phyloP scores from a whole-genome alignment of 2,329 filamentous ascomycete species.

The Fusarium keratoplasticum region DNA sequence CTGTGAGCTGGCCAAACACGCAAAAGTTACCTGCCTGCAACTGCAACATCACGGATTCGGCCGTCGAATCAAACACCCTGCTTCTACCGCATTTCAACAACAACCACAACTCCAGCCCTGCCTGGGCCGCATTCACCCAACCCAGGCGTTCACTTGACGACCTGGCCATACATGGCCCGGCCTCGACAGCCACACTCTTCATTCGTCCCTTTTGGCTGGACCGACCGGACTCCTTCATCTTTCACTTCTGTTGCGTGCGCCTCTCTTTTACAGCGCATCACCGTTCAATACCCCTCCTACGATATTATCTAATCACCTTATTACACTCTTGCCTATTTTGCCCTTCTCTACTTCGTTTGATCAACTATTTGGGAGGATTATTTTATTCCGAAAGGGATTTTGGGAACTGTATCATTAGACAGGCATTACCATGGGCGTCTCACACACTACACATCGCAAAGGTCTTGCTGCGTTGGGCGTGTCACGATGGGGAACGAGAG shows the following conservation, averaged over 20 bases:
- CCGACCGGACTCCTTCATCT: constrained; percentile 40
- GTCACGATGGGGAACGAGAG: constrained; percentile 15
- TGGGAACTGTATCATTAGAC: constrained; percentile 46
- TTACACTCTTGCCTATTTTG: constrained; percentile 6
- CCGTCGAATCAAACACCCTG: constrained; percentile 39
- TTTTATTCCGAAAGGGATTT: constrained; percentile 26
- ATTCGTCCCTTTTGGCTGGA: constrained; percentile 41
- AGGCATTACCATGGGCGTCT: constrained; percentile 45
- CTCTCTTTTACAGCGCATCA: constrained; percentile 20
- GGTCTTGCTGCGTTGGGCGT: constrained; percentile 16
- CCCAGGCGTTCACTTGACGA: constrained; percentile 14
- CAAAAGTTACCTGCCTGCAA: constrained; percentile 21
- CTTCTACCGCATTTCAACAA: constrained; percentile 34
- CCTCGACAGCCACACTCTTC: constrained; percentile 23
- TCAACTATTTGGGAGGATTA: constrained; percentile 37
- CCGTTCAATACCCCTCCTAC: constrained; percentile 40
- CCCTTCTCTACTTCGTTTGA: constrained; percentile 28
- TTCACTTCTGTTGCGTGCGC: constrained; percentile 36
- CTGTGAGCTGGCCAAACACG: constrained; percentile 25
- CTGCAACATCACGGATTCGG: constrained; percentile 4
- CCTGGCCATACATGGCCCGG: constrained; percentile 13
- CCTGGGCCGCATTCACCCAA: constrained; percentile 9
- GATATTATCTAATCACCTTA: constrained; percentile 39
- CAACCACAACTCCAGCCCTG: not conserved
- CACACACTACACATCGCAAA: constrained; percentile 30